Evolutionary conservation across 2,329 filamentous ascomycete species (phyloP).

Genomic region (Diplodia sapinea): DNA sequence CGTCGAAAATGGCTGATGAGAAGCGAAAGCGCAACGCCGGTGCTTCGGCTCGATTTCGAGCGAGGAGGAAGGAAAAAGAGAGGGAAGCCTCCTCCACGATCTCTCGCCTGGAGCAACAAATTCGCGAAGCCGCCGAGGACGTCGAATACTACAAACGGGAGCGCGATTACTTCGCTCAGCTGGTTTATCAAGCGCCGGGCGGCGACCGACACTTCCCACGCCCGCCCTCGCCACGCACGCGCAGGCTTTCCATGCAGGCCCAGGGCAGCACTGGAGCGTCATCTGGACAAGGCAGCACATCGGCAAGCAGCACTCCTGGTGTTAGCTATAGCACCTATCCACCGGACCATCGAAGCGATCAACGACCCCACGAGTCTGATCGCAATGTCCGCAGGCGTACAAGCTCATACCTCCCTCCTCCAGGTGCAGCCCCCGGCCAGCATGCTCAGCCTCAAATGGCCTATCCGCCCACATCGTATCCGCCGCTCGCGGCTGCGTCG

Average conservation of each 20-base stretch:
- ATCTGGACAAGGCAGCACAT: conserved; percentile 25
- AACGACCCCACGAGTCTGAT: conserved; percentile 37
- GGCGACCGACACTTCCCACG: conserved; percentile 54
- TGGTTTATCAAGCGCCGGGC: conserved; percentile 66
- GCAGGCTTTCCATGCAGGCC: conserved; percentile 39
- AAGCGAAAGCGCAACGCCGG: conserved; percentile 85
- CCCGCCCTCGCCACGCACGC: conserved; percentile 51
- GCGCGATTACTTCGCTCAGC: conserved; percentile 71
- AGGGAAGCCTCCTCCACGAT: conserved; percentile 73
- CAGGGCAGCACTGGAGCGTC: conserved; percentile 24
- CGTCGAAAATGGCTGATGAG: conserved; percentile 81
- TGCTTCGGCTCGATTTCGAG: conserved; percentile 81
- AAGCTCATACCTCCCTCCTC: conserved; percentile 44
- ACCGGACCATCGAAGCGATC: conserved; percentile 38
- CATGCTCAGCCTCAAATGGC: conserved; percentile 34
- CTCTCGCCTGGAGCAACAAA: conserved; percentile 70
- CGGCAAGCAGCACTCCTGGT: conserved; percentile 28
- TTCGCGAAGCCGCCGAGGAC: conserved; percentile 71
- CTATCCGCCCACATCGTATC: conserved; percentile 37
- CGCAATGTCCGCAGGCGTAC: conserved; percentile 47
- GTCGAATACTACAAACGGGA: conserved; percentile 76
- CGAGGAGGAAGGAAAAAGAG: conserved; percentile 82
- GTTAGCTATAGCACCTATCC: conserved; percentile 38
- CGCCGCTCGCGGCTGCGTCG: conserved; percentile 36
- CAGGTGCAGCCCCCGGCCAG: conserved; percentile 37